Evolutionary conservation across 2,329 filamentous ascomycete species (phyloP), one percentile per base, ranked within the genome.

Genomic region (Colletotrichum melonis): DNA sequence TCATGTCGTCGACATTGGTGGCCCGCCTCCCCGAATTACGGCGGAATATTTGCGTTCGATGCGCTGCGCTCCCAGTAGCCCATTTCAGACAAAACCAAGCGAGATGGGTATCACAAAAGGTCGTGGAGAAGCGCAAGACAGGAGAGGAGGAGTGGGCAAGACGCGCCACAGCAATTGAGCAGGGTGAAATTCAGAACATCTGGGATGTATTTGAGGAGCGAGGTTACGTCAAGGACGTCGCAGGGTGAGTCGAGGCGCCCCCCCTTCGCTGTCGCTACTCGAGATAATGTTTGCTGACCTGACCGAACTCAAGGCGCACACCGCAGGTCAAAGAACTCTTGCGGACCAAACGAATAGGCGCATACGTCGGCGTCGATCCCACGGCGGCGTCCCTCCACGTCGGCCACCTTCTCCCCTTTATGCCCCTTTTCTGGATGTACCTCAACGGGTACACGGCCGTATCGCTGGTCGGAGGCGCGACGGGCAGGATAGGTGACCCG

Each of bases 401-500:
- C 59, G 94, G 94, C 71, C 94, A 97, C 79, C 86, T 97, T 6
- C 86, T 97, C 16, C 93, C 94, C 26, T 86, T 96, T 67, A 97
- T 97, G 94, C 90, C 93, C 19, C 85, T 96, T 28, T 95, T 95
- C 84, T 96, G 94, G 92, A 89, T 95, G 86, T 95, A 94, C 83
- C 86, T 95, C 76, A 87, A 95, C 79, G 94, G 94, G 28, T 92
- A 92, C 80, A 86, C 89, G 38, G 88, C 92, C 30, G 85, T 93
- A 63, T 92, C 90, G 52, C 85, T 97, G 69, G 80, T 95, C 70
- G 93, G 93, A 59, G 92, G 93, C 77, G 92, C 93, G 16, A 97
- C 94, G 4, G 92, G 92, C 54, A 91, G 92, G 78, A 90, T 97
- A 63, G 94, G 94, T 60, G 94, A 97, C 78, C 94, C 94, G 1